Evolutionary conservation across 352 stramenopile genomes (phyloP).

Genomic region (Aphanomyces cochlioides): DNA sequence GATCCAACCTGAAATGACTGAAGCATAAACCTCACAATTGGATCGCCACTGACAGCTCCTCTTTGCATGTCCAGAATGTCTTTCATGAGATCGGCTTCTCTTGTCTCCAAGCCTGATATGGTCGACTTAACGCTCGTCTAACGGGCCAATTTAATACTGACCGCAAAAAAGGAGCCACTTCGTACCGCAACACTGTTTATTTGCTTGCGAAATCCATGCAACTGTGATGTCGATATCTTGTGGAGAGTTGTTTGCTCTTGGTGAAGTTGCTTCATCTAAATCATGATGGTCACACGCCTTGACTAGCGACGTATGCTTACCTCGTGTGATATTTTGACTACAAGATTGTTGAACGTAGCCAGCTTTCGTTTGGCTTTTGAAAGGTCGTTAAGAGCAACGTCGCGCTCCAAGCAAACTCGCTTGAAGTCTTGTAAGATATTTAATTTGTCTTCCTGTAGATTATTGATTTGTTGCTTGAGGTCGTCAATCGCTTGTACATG

Average conservation of each 20-base stretch:
- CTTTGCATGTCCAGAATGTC: slow-evolving; percentile 5
- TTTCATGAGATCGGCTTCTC: background rate
- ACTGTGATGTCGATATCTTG: background rate
- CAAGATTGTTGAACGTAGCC: no score
- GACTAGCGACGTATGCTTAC: no score
- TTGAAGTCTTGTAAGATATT: background rate
- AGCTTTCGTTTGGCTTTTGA: no score
- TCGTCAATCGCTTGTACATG: background rate
- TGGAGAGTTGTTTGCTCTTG: background rate
- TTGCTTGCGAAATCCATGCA: background rate
- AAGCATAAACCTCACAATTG: slow-evolving; percentile 9
- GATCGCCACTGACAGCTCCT: background rate
- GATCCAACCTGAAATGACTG: slow-evolving; percentile 14
- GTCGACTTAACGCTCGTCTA: slow-evolving; percentile 17
- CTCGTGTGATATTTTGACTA: no score
- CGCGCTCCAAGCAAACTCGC: background rate
- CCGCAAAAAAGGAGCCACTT: background rate
- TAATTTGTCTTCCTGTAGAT: background rate
- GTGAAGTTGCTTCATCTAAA: background rate
- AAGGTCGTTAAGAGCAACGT: slow-evolving; percentile 8
- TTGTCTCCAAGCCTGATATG: background rate
- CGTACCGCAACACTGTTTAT: background rate
- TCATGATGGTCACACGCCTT: no score
- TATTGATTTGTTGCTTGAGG: background rate
- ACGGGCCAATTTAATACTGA: background rate